phyloP scores from a whole-genome alignment of 208 protist genomes.

The Trypanosoma scelopori region DNA sequence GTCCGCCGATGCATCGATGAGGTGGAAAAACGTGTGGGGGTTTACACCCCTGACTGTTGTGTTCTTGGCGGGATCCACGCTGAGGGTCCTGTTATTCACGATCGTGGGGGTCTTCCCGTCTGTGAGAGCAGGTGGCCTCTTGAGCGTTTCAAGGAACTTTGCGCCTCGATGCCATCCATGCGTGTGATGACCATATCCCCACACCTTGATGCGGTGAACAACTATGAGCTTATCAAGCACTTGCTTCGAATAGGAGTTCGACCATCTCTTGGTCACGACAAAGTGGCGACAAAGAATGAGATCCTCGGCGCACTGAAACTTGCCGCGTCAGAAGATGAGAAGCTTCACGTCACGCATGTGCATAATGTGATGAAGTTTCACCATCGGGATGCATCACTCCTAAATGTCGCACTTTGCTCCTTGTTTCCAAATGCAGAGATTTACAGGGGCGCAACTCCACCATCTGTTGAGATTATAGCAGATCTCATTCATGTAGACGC shows the following conservation, averaged over 20 bases:
- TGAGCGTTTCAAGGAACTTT: slow-evolving; percentile 42
- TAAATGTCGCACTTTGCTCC: slow-evolving; percentile 58
- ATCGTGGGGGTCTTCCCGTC: slow-evolving; percentile 58
- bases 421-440: slow-evolving; percentile 50
- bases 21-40: slow-evolving; percentile 42
- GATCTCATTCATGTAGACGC: slow-evolving; percentile 67
- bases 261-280: slow-evolving; percentile 56
- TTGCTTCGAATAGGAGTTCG: slow-evolving; percentile 45
- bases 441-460: slow-evolving; percentile 49
- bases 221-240: slow-evolving; percentile 54
- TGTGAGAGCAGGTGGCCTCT: slow-evolving; percentile 39
- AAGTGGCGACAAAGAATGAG: slow-evolving; percentile 48
- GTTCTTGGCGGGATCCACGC: slow-evolving; percentile 69
- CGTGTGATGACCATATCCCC: slow-evolving; percentile 73
- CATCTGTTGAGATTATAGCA: slow-evolving; percentile 65
- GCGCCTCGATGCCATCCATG: slow-evolving; percentile 53
- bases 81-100: slow-evolving; percentile 65
- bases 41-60: slow-evolving; percentile 45
- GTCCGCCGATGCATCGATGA: slow-evolving; percentile 46
- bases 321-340: slow-evolving; percentile 35
- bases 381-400: slow-evolving; percentile 58
- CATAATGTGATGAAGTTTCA: slow-evolving; percentile 75
- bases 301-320: slow-evolving; percentile 58
- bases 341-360: slow-evolving; percentile 61
- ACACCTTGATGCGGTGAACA: slow-evolving; percentile 42